These are phyloP conservation scores for Rhododendron kiyosumense DNA, from an alignment of 148 eudicot species.

Conservation along the genomic window DNA sequence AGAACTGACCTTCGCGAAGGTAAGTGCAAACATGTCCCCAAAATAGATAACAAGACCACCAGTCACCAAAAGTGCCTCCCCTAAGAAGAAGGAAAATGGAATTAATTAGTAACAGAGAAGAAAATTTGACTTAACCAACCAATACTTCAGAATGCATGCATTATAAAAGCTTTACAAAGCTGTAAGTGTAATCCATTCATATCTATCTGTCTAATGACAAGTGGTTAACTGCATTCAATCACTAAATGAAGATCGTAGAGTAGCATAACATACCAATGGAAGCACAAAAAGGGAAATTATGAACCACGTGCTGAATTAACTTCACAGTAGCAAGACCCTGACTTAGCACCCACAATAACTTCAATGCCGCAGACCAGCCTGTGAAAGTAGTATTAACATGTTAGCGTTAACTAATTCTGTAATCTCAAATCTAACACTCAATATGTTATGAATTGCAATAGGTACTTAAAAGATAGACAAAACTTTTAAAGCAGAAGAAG, in stretches of 20 bases:
- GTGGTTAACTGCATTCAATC: not conserved
- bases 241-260: not conserved
- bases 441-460: not conserved
- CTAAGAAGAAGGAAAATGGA: conserved; percentile 34
- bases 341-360: conserved; percentile 51
- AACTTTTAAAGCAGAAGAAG: not conserved
- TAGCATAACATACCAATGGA: conserved; percentile 55
- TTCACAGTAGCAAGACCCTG: conserved; percentile 66
- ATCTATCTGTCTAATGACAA: not conserved
- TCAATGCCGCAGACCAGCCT: conserved; percentile 35
- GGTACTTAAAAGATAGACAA: not conserved
- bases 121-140: not conserved
- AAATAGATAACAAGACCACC: conserved; percentile 71
- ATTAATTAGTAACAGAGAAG: not conserved
- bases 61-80: conserved; percentile 87
- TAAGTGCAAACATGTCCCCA: conserved; percentile 79
- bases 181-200: not conserved
- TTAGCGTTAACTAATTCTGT: not conserved
- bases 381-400: conserved; percentile 15
- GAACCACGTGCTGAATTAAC: conserved; percentile 67
- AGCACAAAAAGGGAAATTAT: conserved; percentile 78
- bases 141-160: not conserved
- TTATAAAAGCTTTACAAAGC: not conserved
- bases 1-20: conserved; percentile 53
- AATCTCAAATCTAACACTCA: not conserved